These are phyloP conservation scores for Chalciporus chontae DNA, from an alignment of 768 basidiomycete genomes.

Conservation along the genomic window DNA sequence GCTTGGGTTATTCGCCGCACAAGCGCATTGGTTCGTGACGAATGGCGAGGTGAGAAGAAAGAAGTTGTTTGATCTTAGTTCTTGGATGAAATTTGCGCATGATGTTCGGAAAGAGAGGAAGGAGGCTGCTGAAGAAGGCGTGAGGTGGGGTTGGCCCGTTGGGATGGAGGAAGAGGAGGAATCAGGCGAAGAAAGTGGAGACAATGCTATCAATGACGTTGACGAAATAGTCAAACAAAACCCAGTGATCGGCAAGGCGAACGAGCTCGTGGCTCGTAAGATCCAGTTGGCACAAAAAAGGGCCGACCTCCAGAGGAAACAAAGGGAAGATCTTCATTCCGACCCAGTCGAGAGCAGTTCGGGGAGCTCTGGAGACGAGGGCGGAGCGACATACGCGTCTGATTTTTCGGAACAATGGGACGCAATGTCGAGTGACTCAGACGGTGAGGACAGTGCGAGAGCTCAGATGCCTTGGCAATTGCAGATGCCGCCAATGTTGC, in stretches of 20 bases:
- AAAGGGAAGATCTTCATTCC: neutral
- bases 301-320: neutral
- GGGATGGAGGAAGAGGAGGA: conserved; percentile 10
- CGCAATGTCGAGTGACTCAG: conserved; percentile 39
- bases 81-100: conserved; percentile 48
- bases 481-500: conserved; percentile 37
- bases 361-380: conserved; percentile 24
- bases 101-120: conserved; percentile 30
- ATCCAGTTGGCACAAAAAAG: conserved; percentile 15
- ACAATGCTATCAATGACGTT: neutral
- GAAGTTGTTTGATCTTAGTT: conserved; percentile 38
- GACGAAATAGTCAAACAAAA: conserved; percentile 16
- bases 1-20: conserved; percentile 47
- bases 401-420: conserved; percentile 58
- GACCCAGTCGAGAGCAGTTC: conserved; percentile 1
- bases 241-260: conserved; percentile 29
- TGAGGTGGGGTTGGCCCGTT: conserved; percentile 22
- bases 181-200: conserved; percentile 6
- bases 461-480: conserved; percentile 37
- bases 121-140: conserved; percentile 25
- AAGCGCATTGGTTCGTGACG: conserved; percentile 57
- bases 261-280: conserved; percentile 15
- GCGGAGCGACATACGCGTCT: conserved; percentile 41
- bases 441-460: conserved; percentile 22
- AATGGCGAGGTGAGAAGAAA: conserved; percentile 35